Evolutionary conservation across 2,329 filamentous ascomycete genomes (phyloP), one percentile per base, ranked within the genome.

Genomic region (Acephala macrosclerotiorum): DNA sequence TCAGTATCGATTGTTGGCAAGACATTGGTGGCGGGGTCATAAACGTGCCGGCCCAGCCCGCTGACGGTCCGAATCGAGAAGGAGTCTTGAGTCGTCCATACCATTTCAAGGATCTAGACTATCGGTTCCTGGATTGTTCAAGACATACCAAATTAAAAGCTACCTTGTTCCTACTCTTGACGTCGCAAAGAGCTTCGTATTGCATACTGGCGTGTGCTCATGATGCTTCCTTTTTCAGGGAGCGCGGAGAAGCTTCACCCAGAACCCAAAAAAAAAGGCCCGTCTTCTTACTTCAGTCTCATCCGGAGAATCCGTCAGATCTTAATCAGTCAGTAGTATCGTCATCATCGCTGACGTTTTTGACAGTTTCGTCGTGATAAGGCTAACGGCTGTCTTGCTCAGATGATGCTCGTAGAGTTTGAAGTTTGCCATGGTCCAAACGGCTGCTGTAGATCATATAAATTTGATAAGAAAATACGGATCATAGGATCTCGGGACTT

Each of bases 351-450:
- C 55, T 57, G 55, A 57, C 55, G 55, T 57, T 38, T 38, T 57
- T 57, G 55, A 60, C 45, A 55, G 42, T 35, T 38, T 53, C 16
- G 59, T 61, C 49, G 53, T n/a, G 33, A 49, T 51, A 36, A 18
- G 9, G n/a, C 2, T 49, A 22, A 25, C 25, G 49, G 12, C 22
- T 53, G 26, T 61, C 12, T 29, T 36, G 22, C 47, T 51, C 42
- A 58, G 63, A 49, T 57, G 58, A 29, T 58, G 63, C 63, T 61
- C 26, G 58, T n/a, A 65, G 16, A 61, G 63, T 65, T 65, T 65
- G 63, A 61, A 25, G 40, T 60, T 40, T 42, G 58, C 42, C 14
- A 51, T 42, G 51, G 47, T 35, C 22, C 60, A 40, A 58, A 29
- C 47, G 29, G 29, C 40, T 18, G n/a, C 29, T 58, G 61, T 63